A percentile compares a stretch with the other conserved stretches of the same genome.
Conservation (phyloP, 2,329 filamentous ascomycete genomes). For the Hysterium pulicare region DNA sequence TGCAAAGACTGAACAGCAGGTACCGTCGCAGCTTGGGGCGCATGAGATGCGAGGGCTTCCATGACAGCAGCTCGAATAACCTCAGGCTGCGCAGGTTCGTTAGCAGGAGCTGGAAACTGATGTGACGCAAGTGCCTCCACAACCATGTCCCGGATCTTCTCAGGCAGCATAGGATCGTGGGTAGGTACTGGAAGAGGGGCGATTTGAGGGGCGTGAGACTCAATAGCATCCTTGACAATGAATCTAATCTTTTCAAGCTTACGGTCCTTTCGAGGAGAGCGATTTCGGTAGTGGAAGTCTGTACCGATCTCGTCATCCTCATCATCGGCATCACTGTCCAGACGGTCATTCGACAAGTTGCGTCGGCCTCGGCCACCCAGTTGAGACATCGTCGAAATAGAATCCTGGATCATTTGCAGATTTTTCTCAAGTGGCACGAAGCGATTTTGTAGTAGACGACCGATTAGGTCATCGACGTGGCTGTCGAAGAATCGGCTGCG, state of each 20-base stretch:
- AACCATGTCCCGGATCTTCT: slow-evolving; percentile 64
- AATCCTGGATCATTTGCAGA: slow-evolving; percentile 71
- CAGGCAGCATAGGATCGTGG: slow-evolving; percentile 46
- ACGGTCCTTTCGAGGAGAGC: slow-evolving; percentile 75
- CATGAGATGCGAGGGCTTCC: slow-evolving; percentile 17
- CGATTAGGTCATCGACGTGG: slow-evolving; percentile 83
- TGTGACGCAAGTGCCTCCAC: slow-evolving; percentile 61
- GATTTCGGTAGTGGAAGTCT: slow-evolving; percentile 57
- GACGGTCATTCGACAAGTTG: slow-evolving; percentile 63
- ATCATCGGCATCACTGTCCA: slow-evolving; percentile 89
- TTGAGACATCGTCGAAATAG: slow-evolving; percentile 57
- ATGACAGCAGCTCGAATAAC: slow-evolving; percentile 60
- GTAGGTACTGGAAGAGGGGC: slow-evolving; percentile 23
- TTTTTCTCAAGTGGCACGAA: slow-evolving; percentile 78
- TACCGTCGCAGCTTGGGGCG: slow-evolving; percentile 11
- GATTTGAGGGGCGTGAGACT: slow-evolving; percentile 40
- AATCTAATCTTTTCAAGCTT: slow-evolving; percentile 73
- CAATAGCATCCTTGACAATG: slow-evolving; percentile 61
- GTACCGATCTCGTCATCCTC: slow-evolving; percentile 72
- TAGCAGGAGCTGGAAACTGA: slow-evolving; percentile 20
- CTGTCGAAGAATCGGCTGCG: slow-evolving; percentile 87
- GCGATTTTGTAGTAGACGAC: slow-evolving; percentile 69
- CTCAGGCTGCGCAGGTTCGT: slow-evolving; percentile 53
- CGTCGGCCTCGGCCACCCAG: slow-evolving; percentile 53
- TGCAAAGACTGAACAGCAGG: slow-evolving; percentile 6